Percentiles rank a stretch among this genome's conserved stretches.
Evolutionary conservation across 1,284 basidiomycete genomes (phyloP).

Genomic region (Papiliotrema fonsecae): DNA sequence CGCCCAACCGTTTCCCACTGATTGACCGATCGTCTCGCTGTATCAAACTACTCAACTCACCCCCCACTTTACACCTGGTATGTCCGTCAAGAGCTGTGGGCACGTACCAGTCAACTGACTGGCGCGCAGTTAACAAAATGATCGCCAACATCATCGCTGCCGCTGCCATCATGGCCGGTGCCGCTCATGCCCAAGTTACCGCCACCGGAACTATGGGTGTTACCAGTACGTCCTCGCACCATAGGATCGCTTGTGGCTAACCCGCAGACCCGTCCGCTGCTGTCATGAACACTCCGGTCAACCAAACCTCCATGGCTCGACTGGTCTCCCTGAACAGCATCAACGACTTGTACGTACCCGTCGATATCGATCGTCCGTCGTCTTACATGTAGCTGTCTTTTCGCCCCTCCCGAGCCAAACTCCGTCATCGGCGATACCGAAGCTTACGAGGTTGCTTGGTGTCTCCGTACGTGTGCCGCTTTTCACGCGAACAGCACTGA

Average conservation of each 20-base stretch:
- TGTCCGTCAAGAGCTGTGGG: neutral
- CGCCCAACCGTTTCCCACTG: too few species aligned
- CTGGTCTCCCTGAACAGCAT: conserved; percentile 46
- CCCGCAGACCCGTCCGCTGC: conserved; percentile 29
- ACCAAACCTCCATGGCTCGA: conserved; percentile 45
- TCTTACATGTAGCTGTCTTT: conserved; percentile 43
- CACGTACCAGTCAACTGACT: neutral
- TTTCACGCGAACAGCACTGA: neutral
- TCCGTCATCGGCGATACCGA: conserved; percentile 53
- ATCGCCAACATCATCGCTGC: conserved; percentile 20
- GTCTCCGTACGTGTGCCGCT: conserved; percentile 51
- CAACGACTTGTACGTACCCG: conserved; percentile 38
- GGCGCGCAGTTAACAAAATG: conserved; percentile 11
- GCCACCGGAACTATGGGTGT: conserved; percentile 43
- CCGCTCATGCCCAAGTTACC: conserved; percentile 40
- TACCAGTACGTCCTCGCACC: conserved; percentile 16
- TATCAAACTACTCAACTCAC: too few species aligned
- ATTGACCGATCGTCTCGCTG: too few species aligned
- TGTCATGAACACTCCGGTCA: conserved; percentile 39
- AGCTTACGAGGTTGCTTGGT: conserved; percentile 54
- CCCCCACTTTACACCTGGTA: neutral
- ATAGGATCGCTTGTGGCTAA: neutral
- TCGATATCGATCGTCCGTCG: neutral
- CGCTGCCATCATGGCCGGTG: conserved; percentile 27
- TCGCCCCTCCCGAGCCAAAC: conserved; percentile 50